A percentile compares a stretch with the other conserved stretches of the same genome.
phyloP scores from a whole-genome alignment of 2,329 filamentous ascomycete species.

The Penicillium sclerotiorum region DNA sequence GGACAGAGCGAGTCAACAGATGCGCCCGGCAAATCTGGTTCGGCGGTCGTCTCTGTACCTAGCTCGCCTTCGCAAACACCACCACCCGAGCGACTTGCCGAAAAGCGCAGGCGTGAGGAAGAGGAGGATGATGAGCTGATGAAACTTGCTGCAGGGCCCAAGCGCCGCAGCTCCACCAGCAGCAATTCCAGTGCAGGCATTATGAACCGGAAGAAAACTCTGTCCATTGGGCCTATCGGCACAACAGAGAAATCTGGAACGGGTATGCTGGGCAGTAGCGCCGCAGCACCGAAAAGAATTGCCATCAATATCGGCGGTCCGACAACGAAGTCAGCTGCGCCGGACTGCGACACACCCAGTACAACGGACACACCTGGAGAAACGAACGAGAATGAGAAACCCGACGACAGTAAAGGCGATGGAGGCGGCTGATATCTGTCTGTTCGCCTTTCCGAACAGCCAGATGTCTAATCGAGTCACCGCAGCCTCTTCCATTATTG shows the following conservation, averaged over 20 bases:
- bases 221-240: conserved; percentile 31
- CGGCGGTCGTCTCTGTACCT: conserved; percentile 27
- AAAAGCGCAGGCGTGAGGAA: conserved; percentile 82
- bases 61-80: conserved; percentile 40
- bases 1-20: conserved; percentile 27
- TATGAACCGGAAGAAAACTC: conserved; percentile 36
- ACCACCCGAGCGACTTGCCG: conserved; percentile 70
- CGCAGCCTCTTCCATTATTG: conserved; percentile 12
- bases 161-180: conserved; percentile 49
- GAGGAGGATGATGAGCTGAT: conserved; percentile 92
- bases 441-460: conserved; percentile 8
- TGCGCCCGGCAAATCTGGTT: conserved; percentile 27
- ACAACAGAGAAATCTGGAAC: conserved; percentile 29
- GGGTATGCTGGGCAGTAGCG: conserved; percentile 17
- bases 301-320: conserved; percentile 44
- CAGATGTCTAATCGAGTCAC: conserved; percentile 12
- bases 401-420: conserved; percentile 27
- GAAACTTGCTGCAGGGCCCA: conserved; percentile 66
- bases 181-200: conserved; percentile 38
- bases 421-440: conserved; percentile 19
- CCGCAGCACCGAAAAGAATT: conserved; percentile 40
- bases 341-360: conserved; percentile 19
- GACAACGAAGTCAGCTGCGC: conserved; percentile 24
- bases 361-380: conserved; percentile 21
- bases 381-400: conserved; percentile 36